Evolutionary conservation across 2,329 filamentous ascomycete species (phyloP).

Genomic region (Blumeriella jaapii): DNA sequence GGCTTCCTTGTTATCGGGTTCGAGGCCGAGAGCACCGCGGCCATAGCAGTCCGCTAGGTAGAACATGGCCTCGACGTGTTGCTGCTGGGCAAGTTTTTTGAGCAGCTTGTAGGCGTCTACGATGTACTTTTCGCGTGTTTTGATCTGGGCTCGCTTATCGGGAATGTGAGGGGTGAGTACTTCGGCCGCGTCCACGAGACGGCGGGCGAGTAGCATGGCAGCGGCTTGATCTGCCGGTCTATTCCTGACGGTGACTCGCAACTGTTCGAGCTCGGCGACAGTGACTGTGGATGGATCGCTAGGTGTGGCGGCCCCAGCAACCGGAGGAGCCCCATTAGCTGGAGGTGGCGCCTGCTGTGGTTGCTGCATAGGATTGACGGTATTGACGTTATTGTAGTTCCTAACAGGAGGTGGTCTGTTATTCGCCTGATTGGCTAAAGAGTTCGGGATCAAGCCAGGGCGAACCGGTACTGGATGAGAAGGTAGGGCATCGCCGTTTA

Average conservation of each 20-base stretch:
- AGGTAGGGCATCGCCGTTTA: slow-evolving; percentile 33
- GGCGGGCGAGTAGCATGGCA: slow-evolving; percentile 67
- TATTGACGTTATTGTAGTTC: slow-evolving; percentile 27
- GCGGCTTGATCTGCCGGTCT: slow-evolving; percentile 63
- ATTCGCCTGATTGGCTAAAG: slow-evolving; percentile 39
- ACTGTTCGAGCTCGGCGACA: slow-evolving; percentile 60
- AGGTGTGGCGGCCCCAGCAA: slow-evolving; percentile 4
- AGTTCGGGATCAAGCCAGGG: slow-evolving; percentile 49
- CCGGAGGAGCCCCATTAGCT: slow-evolving; percentile 1
- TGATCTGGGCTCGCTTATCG: slow-evolving; percentile 61
- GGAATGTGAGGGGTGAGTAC: slow-evolving; percentile 53
- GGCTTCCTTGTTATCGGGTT: slow-evolving; percentile 80
- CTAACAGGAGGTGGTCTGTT: slow-evolving; percentile 43
- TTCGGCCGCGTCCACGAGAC: slow-evolving; percentile 72
- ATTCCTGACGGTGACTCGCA: slow-evolving; percentile 56
- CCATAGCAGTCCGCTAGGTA: slow-evolving; percentile 84
- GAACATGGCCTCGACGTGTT: slow-evolving; percentile 84
- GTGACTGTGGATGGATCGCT: slow-evolving; percentile 44
- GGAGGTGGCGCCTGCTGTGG: slow-evolving; percentile 4
- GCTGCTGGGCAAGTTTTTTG: slow-evolving; percentile 68
- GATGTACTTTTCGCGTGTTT: slow-evolving; percentile 72
- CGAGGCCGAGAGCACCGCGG: slow-evolving; percentile 64
- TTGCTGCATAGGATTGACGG: no score
- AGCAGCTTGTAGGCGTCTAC: slow-evolving; percentile 81
- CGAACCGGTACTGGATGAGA: slow-evolving; percentile 53